Conservation (phyloP, 495 filamentous ascomycete species). For the Penicillium silybi region DNA sequence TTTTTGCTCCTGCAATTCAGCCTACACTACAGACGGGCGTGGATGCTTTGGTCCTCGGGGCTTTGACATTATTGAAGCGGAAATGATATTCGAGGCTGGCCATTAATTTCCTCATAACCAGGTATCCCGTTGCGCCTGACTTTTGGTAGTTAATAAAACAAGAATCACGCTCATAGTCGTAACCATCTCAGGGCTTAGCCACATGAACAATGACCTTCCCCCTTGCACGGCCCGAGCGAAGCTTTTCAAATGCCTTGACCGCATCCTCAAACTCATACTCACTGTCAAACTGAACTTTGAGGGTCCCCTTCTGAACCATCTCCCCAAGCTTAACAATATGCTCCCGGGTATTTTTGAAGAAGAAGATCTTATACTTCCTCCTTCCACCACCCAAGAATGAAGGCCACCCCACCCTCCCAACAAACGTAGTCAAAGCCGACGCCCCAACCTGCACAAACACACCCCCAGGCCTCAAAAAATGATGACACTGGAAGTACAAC, state of each 20-base stretch:
- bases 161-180: too few relatives aligned
- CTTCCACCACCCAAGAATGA: slow-evolving; percentile 62
- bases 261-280: slow-evolving; percentile 59
- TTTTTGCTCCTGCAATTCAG: slow-evolving; percentile 58
- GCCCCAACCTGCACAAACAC: slow-evolving; percentile 58
- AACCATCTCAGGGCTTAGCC: slow-evolving; percentile 1
- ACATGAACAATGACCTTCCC: slow-evolving; percentile 71
- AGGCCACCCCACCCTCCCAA: slow-evolving; percentile 41
- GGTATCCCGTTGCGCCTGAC: not conserved
- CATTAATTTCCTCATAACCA: not conserved
- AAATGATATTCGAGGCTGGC: slow-evolving; percentile 1
- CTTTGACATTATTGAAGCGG: slow-evolving; percentile 43
- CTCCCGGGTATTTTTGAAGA: slow-evolving; percentile 35
- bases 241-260: slow-evolving; percentile 58
- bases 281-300: slow-evolving; percentile 58
- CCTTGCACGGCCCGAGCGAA: slow-evolving; percentile 57
- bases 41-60: slow-evolving; percentile 53
- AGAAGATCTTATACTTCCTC: slow-evolving; percentile 46
- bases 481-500: slow-evolving; percentile 53
- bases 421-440: slow-evolving; percentile 21
- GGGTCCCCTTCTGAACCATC: slow-evolving; percentile 58
- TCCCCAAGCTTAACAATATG: slow-evolving; percentile 52
- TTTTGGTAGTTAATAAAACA: not conserved
- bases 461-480: slow-evolving; percentile 50
- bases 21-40: slow-evolving; percentile 54